Percentiles rank a stretch among this genome's conserved stretches.
phyloP scores from a whole-genome alignment of 108 stramenopile species.

The Stephanodiscus minutulus region DNA sequence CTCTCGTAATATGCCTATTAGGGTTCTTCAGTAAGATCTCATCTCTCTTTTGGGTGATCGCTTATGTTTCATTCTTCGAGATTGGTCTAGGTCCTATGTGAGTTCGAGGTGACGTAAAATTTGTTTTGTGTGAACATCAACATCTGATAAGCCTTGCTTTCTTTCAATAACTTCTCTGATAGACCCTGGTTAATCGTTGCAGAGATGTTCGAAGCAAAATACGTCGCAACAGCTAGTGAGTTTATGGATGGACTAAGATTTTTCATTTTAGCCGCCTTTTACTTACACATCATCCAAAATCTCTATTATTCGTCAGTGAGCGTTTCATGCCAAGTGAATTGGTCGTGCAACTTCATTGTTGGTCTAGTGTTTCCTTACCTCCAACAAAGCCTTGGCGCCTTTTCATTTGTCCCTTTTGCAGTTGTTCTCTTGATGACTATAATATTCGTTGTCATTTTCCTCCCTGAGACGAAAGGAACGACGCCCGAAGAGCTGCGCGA shows the following conservation, averaged over 20 bases:
- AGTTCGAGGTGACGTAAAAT: neutral
- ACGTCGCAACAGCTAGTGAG: slow-evolving; percentile 75
- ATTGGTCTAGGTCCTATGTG: slow-evolving; percentile 82
- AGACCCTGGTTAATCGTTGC: slow-evolving; percentile 92
- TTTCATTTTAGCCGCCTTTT: slow-evolving; percentile 50
- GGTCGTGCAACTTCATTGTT: slow-evolving; percentile 92
- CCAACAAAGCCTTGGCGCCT: slow-evolving; percentile 65
- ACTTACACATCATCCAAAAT: slow-evolving; percentile 28
- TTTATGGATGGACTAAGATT: slow-evolving; percentile 29
- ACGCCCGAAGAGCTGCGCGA: slow-evolving; percentile 68
- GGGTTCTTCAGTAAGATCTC: slow-evolving; percentile 41
- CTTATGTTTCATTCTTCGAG: slow-evolving; percentile 78
- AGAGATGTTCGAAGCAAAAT: slow-evolving; percentile 90
- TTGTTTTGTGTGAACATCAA: neutral
- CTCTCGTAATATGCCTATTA: slow-evolving; percentile 34
- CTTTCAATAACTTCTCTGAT: slow-evolving; percentile 22
- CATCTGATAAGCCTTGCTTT: neutral
- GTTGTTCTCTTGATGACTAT: slow-evolving; percentile 57
- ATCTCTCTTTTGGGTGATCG: slow-evolving; percentile 57
- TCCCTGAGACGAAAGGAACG: slow-evolving; percentile 89
- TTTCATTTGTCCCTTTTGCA: slow-evolving; percentile 87
- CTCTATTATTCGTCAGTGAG: slow-evolving; percentile 21
- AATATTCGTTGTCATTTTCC: slow-evolving; percentile 51
- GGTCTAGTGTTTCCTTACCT: slow-evolving; percentile 90
- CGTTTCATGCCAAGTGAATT: slow-evolving; percentile 46